Evolutionary conservation across 148 eudicot species (phyloP).

Genomic region (Chenopodium suecicum): DNA sequence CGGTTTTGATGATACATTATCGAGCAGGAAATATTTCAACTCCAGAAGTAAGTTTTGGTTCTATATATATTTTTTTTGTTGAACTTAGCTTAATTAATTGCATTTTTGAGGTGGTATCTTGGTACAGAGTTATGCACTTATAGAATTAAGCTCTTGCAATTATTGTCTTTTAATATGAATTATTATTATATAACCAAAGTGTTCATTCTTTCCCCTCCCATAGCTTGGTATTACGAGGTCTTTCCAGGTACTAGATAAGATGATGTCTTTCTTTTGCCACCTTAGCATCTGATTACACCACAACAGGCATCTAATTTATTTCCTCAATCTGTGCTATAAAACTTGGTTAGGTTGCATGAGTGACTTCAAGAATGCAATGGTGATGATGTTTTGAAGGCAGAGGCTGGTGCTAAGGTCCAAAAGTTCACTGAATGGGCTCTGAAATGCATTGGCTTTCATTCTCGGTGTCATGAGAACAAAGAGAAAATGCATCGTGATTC

Average conservation of each 20-base stretch:
- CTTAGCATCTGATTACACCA: background rate
- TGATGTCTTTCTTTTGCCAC: background rate
- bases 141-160: background rate
- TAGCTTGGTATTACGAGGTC: background rate
- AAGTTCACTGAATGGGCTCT: constrained; percentile 99
- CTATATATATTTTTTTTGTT: too few relatives aligned
- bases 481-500: constrained; percentile 63
- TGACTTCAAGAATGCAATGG: constrained; percentile 97
- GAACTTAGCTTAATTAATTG: too few relatives aligned
- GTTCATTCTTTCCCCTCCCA: background rate
- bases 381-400: constrained; percentile 94
- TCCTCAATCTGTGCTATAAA: constrained; percentile 4
- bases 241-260: background rate
- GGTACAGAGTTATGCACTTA: background rate
- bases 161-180: background rate
- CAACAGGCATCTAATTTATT: constrained; percentile 4
- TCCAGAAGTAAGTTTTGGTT: background rate
- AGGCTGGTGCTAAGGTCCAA: constrained; percentile 95
- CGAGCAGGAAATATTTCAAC: too few relatives aligned
- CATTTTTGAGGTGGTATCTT: background rate
- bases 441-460: constrained; percentile 93
- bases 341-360: constrained; percentile 69
- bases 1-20: too few relatives aligned
- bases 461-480: constrained; percentile 68
- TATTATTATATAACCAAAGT: background rate